These are phyloP conservation scores for Aspergillus vadensis DNA, from an alignment of 2,329 filamentous ascomycete genomes.

Conservation along the genomic window DNA sequence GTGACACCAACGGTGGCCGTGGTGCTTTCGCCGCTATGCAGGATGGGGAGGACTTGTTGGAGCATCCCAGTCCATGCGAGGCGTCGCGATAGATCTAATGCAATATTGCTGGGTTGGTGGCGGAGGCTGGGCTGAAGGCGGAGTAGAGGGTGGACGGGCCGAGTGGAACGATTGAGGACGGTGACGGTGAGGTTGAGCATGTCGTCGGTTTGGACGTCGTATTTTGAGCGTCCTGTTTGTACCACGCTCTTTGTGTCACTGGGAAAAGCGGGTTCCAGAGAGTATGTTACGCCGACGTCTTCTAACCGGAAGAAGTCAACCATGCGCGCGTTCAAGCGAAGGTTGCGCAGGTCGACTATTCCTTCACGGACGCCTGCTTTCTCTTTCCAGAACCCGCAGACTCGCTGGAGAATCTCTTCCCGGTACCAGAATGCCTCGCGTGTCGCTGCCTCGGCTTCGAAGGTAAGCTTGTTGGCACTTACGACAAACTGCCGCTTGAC, in stretches of 20 bases:
- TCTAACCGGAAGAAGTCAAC: constrained; percentile 80
- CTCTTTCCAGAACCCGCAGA: constrained; percentile 73
- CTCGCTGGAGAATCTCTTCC: constrained; percentile 71
- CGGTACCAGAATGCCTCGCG: constrained; percentile 91
- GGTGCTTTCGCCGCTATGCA: constrained; percentile 61
- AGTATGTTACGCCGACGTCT: constrained; percentile 68
- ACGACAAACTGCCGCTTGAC: constrained; percentile 93
- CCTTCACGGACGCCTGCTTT: constrained; percentile 62
- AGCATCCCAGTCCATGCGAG: constrained; percentile 83
- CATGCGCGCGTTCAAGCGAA: constrained; percentile 75
- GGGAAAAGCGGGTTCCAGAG: constrained; percentile 35
- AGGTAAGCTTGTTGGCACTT: constrained; percentile 74
- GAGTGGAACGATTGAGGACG: constrained; percentile 71
- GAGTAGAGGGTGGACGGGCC: constrained; percentile 70
- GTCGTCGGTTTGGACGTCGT: constrained; percentile 56
- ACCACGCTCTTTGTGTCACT: constrained; percentile 26
- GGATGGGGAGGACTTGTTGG: constrained; percentile 69
- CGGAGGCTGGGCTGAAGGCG: constrained; percentile 76
- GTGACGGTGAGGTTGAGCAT: constrained; percentile 71
- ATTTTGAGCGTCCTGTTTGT: constrained; percentile 50
- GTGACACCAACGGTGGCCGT: constrained; percentile 70
- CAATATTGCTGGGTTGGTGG: constrained; percentile 69
- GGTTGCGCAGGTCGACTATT: constrained; percentile 71
- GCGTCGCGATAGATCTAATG: constrained; percentile 79
- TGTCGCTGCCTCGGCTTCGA: constrained; percentile 74